phyloP scores from a whole-genome alignment of 768 basidiomycete species.

The Rhizopogon vulgaris region DNA sequence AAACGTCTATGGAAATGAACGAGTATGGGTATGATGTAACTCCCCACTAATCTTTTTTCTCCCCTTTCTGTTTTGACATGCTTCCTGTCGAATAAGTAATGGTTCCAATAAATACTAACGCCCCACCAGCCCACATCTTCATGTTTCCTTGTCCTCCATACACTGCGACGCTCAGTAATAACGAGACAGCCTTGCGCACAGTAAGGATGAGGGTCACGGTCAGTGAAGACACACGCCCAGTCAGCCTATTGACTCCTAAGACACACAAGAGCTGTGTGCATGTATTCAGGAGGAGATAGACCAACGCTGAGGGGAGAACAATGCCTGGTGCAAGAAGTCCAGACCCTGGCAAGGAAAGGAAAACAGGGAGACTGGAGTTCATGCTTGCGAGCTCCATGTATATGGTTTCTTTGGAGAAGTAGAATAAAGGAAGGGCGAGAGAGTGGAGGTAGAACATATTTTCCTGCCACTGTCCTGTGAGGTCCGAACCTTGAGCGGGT shows the following conservation, averaged over 20 bases:
- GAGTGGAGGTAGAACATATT: conserved; percentile 89
- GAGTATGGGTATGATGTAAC: neutral
- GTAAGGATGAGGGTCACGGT: conserved; percentile 77
- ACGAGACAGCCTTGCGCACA: conserved; percentile 74
- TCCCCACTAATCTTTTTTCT: conserved; percentile 19
- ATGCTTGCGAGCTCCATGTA: conserved; percentile 13
- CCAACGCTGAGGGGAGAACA: conserved; percentile 50
- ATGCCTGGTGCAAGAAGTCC: conserved; percentile 13
- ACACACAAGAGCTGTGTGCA: conserved; percentile 81
- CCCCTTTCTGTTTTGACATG: conserved; percentile 7
- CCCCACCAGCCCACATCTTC: conserved; percentile 67
- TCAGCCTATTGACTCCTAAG: conserved; percentile 81
- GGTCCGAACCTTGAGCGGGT: conserved; percentile 12
- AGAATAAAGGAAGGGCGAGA: conserved; percentile 73
- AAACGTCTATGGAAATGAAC: neutral
- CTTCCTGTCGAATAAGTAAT: conserved; percentile 50
- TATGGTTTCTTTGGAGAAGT: conserved; percentile 51
- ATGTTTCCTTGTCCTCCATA: conserved; percentile 33
- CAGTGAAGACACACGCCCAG: conserved; percentile 65
- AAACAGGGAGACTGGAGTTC: conserved; percentile 8
- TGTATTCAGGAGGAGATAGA: conserved; percentile 70
- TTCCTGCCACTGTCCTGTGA: conserved; percentile 66
- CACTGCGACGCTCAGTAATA: conserved; percentile 61
- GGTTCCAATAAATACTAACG: conserved; percentile 64
- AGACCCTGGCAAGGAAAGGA: conserved; percentile 5